Conservation (phyloP, 805 yeast genomes). For the Teunomyces barrocoloradensis region DNA sequence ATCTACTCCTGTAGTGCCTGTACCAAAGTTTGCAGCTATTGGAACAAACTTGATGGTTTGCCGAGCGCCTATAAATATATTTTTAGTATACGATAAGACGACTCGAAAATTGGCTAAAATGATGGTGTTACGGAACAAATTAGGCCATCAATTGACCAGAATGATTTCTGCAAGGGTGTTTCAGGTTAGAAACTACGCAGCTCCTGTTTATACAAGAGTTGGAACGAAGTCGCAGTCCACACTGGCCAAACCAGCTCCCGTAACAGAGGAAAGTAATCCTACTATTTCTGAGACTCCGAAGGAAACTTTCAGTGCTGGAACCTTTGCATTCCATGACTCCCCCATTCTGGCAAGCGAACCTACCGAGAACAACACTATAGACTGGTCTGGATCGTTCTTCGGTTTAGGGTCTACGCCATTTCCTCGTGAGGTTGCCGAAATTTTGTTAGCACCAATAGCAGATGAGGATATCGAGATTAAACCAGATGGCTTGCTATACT, state of each 20-base stretch:
- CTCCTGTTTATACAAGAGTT: slow-evolving; percentile 10
- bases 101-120: neutral
- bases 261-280: neutral
- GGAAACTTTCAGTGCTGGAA: neutral
- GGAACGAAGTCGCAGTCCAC: slow-evolving; percentile 3
- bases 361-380: slow-evolving; percentile 27
- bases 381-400: slow-evolving; percentile 86
- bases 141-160: neutral
- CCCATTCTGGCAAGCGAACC: slow-evolving; percentile 14
- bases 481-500: slow-evolving; percentile 88
- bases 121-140: neutral
- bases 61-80: neutral
- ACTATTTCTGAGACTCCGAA: neutral
- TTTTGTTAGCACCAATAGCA: slow-evolving; percentile 61
- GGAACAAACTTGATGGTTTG: neutral
- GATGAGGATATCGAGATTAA: slow-evolving; percentile 84
- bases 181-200: slow-evolving; percentile 4
- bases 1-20: neutral
- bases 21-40: neutral
- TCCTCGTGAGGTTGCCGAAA: slow-evolving; percentile 52
- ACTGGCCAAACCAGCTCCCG: slow-evolving; percentile 1
- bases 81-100: neutral
- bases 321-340: slow-evolving; percentile 19
- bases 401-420: slow-evolving; percentile 86
- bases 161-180: neutral